phyloP scores from a whole-genome alignment of 805 yeast genomes.

The Candida vaughaniae region DNA sequence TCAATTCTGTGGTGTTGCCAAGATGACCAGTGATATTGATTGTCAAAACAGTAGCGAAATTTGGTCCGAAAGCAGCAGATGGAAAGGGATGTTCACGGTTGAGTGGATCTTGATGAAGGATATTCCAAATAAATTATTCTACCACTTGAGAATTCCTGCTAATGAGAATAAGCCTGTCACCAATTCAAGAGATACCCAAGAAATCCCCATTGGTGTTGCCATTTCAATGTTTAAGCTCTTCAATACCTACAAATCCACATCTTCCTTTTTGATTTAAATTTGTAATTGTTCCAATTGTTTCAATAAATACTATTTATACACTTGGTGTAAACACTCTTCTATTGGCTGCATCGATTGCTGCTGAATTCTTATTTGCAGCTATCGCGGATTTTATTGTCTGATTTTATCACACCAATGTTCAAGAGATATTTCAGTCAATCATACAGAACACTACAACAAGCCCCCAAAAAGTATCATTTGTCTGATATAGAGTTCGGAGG shows the following conservation, averaged over 20 bases:
- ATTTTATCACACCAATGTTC: conserved; percentile 6
- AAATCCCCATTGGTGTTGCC: conserved; percentile 50
- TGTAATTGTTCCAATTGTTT: background rate
- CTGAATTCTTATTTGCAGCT: no score
- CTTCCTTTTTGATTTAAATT: conserved; percentile 11
- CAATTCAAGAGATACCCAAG: conserved; percentile 62
- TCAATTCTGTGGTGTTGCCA: conserved; percentile 57
- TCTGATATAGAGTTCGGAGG: conserved; percentile 33
- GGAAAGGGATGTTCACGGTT: conserved; percentile 54
- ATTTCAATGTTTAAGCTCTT: conserved; percentile 47
- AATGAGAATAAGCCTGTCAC: conserved; percentile 55
- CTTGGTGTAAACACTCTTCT: no score
- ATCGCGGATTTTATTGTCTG: background rate
- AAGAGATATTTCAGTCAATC: conserved; percentile 6
- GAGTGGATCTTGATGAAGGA: conserved; percentile 54
- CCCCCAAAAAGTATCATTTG: conserved; percentile 2
- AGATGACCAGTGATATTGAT: conserved; percentile 44
- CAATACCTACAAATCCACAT: conserved; percentile 18
- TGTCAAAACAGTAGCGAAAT: conserved; percentile 38
- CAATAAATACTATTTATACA: no score
- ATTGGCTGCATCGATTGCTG: no score
- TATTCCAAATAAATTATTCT: conserved; percentile 47
- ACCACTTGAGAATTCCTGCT: conserved; percentile 42
- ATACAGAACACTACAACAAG: background rate
- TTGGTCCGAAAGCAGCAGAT: conserved; percentile 48